A percentile compares a stretch with the other conserved stretches of the same genome.
Evolutionary conservation across 495 filamentous ascomycete genomes (phyloP).

Genomic region (Rostrohypoxylon terebratum): DNA sequence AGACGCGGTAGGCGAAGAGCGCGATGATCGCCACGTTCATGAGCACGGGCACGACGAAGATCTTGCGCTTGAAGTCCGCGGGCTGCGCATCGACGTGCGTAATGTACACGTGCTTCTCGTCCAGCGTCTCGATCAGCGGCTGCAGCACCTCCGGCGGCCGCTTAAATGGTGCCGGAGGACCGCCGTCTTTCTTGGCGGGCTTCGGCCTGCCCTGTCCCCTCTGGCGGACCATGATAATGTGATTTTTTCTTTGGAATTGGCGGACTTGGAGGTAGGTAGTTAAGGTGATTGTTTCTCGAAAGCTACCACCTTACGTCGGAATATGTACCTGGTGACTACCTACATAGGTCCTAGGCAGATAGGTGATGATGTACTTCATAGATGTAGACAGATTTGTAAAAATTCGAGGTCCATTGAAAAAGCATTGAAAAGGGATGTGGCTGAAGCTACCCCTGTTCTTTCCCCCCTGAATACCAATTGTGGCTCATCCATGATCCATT

Average conservation of each 20-base stretch:
- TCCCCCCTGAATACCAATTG: not conserved
- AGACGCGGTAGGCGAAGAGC: conserved; percentile 71
- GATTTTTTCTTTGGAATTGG: not conserved
- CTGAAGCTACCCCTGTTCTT: conserved; percentile 41
- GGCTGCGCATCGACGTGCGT: conserved; percentile 78
- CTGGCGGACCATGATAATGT: conserved; percentile 40
- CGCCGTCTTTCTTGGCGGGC: conserved; percentile 39
- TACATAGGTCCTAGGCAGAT: too few relatives aligned
- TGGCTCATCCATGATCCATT: not conserved
- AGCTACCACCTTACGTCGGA: not conserved
- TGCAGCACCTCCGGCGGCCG: conserved; percentile 67
- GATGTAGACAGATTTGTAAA: conserved; percentile 16
- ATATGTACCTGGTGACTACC: too few relatives aligned
- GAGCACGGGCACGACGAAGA: conserved; percentile 77
- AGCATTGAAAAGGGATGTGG: conserved; percentile 28
- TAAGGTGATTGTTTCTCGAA: not conserved
- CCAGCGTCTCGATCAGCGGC: conserved; percentile 71
- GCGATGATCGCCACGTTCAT: conserved; percentile 73
- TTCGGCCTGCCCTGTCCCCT: conserved; percentile 33
- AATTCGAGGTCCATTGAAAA: conserved; percentile 13
- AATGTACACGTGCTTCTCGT: conserved; percentile 77
- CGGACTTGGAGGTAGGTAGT: not conserved
- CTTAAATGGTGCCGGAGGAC: conserved; percentile 71
- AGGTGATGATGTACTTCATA: conserved; percentile 4
- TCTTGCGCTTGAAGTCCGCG: conserved; percentile 73